Base-by-base conservation (phyloP, 1,284 basidiomycete species). In the Paramarasmius palmivorus region DNA sequence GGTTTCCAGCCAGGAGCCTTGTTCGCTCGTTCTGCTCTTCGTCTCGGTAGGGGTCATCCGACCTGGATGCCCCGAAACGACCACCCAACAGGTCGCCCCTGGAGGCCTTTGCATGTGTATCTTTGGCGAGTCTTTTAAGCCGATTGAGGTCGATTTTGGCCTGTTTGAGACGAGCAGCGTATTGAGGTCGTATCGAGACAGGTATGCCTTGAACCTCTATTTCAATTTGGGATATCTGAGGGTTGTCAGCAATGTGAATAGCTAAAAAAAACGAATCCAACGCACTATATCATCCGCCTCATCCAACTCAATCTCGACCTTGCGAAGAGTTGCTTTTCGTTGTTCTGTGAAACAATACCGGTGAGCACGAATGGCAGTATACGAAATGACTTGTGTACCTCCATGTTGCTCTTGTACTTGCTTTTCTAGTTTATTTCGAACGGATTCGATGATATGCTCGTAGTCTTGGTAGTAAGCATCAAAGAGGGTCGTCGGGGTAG, bases 161-260 rank as follows among this genome's bases (percentile, higher is more conserved):
- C 25, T 82, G 73, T 57, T 81, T 81, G 39, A 94, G 78, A 56
- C 90, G 83, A 15, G 77, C 63, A 50, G 83, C 77, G 68, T 93
- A 92, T 35, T 82, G 83, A 0, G 81, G 66, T 54, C 86, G 81
- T 62, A 95, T 80, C 35, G 90, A 92, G 62, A 90, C 83, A 0
- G 94, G 93, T 68, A 97, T 94, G 3, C 91, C 91, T 61, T 94
- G 93, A 19, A 96, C 86, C 72, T 98, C 95, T 50, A 96, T 85
- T 67, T 98, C 95, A 83, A 98, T 94, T 77, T 98, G 95, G 26
- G 90, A 92, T 55, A 95, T 79, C 93, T 95, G 20, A 46, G n/a
- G n/a, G n/a, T n/a, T n/a, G n/a, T n/a, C n/a, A n/a, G n/a, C n/a
- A n/a, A n/a, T n/a, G n/a, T n/a, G n/a, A n/a, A n/a, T n/a, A n/a